Percentiles rank a stretch among this genome's conserved stretches.
phyloP scores from a whole-genome alignment of 129 eudicot genomes.

The Heracleum sosnowskyi region DNA sequence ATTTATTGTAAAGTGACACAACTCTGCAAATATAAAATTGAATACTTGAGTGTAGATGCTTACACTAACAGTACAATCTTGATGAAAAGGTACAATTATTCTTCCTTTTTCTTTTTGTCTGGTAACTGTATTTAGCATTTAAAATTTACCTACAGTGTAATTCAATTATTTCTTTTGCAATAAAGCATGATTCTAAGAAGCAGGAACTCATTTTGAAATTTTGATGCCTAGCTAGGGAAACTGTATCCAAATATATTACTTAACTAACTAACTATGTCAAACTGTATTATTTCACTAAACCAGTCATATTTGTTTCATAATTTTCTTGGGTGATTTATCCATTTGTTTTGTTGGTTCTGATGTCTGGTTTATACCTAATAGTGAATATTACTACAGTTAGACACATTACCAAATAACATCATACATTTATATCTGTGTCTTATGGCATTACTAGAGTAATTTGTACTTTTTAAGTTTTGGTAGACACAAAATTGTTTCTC shows the following conservation, averaged over 20 bases:
- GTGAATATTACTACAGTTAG: neutral
- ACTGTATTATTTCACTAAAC: neutral
- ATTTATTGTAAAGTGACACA: neutral
- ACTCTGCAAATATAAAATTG: neutral
- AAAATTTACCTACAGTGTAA: neutral
- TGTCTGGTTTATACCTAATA: neutral
- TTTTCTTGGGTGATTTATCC: neutral
- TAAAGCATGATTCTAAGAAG: neutral
- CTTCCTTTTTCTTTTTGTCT: neutral
- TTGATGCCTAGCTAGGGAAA: neutral
- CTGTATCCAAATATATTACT: no score
- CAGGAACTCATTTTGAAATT: neutral
- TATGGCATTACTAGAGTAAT: neutral
- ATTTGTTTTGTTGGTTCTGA: neutral
- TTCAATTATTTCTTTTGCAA: neutral
- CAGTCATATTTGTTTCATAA: neutral
- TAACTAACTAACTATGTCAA: no score
- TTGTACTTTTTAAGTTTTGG: neutral
- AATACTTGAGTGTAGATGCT: neutral
- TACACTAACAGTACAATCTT: neutral
- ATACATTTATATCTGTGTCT: neutral
- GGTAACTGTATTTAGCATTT: neutral
- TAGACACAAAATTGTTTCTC: neutral
- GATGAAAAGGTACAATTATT: neutral
- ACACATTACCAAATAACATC: neutral